A percentile compares a stretch with the other conserved stretches of the same genome.
These are phyloP conservation scores for Paraglomus occultum DNA, from an alignment of 192 early-diverging fungal genomes.

Conservation along the genomic window DNA sequence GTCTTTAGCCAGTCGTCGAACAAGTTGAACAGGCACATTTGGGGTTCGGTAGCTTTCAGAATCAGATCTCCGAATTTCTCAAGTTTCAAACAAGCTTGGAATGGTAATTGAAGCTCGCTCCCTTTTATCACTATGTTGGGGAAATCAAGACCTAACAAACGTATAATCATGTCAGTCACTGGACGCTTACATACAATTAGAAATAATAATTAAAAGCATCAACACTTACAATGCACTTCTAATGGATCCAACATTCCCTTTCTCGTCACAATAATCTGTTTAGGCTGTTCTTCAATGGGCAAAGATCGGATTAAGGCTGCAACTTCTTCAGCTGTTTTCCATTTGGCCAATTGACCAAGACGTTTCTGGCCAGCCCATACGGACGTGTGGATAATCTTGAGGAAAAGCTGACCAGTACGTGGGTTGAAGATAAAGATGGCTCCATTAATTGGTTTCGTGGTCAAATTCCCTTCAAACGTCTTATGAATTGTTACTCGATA, in stretches of 20 bases:
- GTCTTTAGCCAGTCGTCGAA: slow-evolving; percentile 98
- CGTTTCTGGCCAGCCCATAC: slow-evolving; percentile 99
- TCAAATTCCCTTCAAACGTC: slow-evolving; percentile 99
- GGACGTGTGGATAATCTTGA: slow-evolving; percentile 99
- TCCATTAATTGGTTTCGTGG: slow-evolving; percentile 99
- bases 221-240: slow-evolving; percentile 76
- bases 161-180: slow-evolving; percentile 29
- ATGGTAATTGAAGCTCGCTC: slow-evolving; percentile 94
- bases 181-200: neutral
- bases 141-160: slow-evolving; percentile 72
- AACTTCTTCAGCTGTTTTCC: slow-evolving; percentile 99
- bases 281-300: slow-evolving; percentile 99
- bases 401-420: slow-evolving; percentile 95
- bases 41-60: slow-evolving; percentile 96
- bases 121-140: slow-evolving; percentile 99
- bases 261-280: slow-evolving; percentile 98
- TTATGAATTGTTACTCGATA: slow-evolving; percentile 99
- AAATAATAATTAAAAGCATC: slow-evolving; percentile 4
- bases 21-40: slow-evolving; percentile 87
- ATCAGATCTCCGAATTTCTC: slow-evolving; percentile 99
- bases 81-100: slow-evolving; percentile 96
- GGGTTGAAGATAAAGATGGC: slow-evolving; percentile 99
- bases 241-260: slow-evolving; percentile 99
- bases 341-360: slow-evolving; percentile 98
- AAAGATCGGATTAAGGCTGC: slow-evolving; percentile 98